Base-by-base conservation (phyloP, 352 stramenopile species). In the Phytophthora quininea region DNA sequence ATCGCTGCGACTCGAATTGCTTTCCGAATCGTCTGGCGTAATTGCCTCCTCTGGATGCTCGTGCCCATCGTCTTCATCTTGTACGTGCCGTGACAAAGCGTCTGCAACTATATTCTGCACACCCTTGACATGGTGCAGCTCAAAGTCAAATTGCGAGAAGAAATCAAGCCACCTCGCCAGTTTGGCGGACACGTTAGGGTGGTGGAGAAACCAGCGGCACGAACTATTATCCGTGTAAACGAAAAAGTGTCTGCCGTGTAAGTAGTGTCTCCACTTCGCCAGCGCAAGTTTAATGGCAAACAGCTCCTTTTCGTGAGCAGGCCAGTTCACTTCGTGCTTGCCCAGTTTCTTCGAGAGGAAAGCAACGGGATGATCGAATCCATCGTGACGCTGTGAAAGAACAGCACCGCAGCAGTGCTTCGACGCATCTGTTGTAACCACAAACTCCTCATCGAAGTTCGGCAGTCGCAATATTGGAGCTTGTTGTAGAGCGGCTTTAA, bases 381-480 rank as follows among this genome's bases (percentile, higher is more conserved):
- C 40, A n/a, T 47, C 15, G 9, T 47, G 40, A 4, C 9, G 9
- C 40, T 47, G 40, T 6, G 40, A 47, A 47, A 47, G 15, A 27
- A 47, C 40, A 6, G 9, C 40, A 47, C 40, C 15, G 12, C 9
- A 15, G 19, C 40, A 47, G 4, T 47, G 35, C 35, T 11, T 6
- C 35, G 65, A 73, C 4, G 67, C 66, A 29, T 79, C 71, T 12
- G 52, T 76, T 19, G 66, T 79, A 1, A 79, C 63, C 9, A 79
- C 47, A 31, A 79, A 79, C 10, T 10, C 53, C 8, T 49, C 2
- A 2, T 59, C 51, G 46, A 70, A 65, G 46, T 69, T 56, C 9
- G 66, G 66, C 12, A 75, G 53, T 49, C 49, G 30, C 3, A 77
- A 54, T 8, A 77, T 61, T 2, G 66, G 57, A 3, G 65, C 60